These are phyloP conservation scores for Aspergillus aculeatus DNA, from an alignment of 2,329 filamentous ascomycete species.

Conservation along the genomic window DNA sequence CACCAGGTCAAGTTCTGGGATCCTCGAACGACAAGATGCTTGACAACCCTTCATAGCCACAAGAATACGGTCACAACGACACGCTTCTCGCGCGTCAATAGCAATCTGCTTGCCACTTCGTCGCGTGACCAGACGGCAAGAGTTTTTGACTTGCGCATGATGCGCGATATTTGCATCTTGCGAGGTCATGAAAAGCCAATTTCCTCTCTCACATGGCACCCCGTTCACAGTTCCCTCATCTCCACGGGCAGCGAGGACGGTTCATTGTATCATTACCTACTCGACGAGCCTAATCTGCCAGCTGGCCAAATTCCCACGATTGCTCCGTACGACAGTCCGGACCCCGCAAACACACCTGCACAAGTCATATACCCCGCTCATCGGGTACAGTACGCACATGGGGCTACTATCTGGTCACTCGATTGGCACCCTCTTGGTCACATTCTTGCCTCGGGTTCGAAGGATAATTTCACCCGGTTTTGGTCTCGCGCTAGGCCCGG, in stretches of 20 bases:
- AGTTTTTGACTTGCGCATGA: conserved; percentile 94
- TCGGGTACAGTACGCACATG: conserved; percentile 81
- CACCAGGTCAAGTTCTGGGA: conserved; percentile 98
- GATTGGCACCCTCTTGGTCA: conserved; percentile 98
- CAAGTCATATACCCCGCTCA: conserved; percentile 94
- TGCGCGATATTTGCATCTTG: conserved; percentile 92
- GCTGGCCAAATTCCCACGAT: conserved; percentile 67
- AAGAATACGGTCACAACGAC: conserved; percentile 97
- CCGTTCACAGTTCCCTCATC: conserved; percentile 82
- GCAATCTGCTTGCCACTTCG: conserved; percentile 83
- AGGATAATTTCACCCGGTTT: conserved; percentile 94
- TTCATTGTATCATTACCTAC: conserved; percentile 86
- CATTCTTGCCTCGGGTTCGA: conserved; percentile 90
- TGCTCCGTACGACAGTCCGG: conserved; percentile 80
- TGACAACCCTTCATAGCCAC: conserved; percentile 92
- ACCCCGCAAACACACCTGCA: conserved; percentile 74
- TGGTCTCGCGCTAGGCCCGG: conserved; percentile 91
- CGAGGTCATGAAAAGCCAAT: conserved; percentile 97
- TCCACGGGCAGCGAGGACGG: conserved; percentile 90
- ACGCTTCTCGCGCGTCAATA: conserved; percentile 80
- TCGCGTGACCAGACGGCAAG: conserved; percentile 90
- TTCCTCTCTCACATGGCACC: conserved; percentile 89
- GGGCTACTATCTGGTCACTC: conserved; percentile 94
- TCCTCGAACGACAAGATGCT: conserved; percentile 81
- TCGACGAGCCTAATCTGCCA: conserved; percentile 89